Base-by-base conservation (phyloP, 2,329 filamentous ascomycete species). In the Orbilia blumenaviensis region DNA sequence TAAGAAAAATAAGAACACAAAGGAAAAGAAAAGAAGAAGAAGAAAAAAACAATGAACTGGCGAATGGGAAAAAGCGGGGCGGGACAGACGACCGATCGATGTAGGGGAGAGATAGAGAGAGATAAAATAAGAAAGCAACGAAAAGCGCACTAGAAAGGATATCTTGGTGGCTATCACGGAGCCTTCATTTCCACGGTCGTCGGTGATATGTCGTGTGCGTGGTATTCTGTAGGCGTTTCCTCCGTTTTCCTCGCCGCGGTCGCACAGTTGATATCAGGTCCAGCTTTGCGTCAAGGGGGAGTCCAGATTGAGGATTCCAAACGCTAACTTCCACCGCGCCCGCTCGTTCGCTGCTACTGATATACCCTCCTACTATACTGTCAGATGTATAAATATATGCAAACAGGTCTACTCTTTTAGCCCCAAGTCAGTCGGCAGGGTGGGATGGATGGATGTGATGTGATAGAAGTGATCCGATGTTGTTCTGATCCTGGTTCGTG, bases 141-240 rank as follows among this genome's bases (percentile, higher is more conserved):
- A n/a, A 67, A 60, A 62, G 64, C 71, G 52, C 62, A 72, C 50
- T 66, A 23, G 63, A 54, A 38, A 56, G 48, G 62, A 29, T 60
- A 54, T 67, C 14, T 38, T 66, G 48, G 54, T 29, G 60, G 42
- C 25, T 42, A 41, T 75, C 71, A 75, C 71, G 71, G 71, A 67
- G 63, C 63, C 71, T 68, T 75, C 71, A 75, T 75, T 46, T 75
- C 71, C 54, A 75, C 46, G 56, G 71, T 27, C 61, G 60, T 66
- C 60, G 32, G 67, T 42, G 18, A 25, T 16, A 54, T 36, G 27
- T 36, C 25, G 42, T 36, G 44, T 32, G 42, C n/a, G n/a, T n/a
- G n/a, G n/a, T 44, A 21, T 8, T 16, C 25, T 54, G 10, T 10
- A 38, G 50, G 56, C 44, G 71, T 68, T 75, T 75, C 63, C 63